Evolutionary conservation across 176 grass and related monocot species (phyloP), one percentile per base, ranked within the genome.

Genomic region (Neostapfia colusana): DNA sequence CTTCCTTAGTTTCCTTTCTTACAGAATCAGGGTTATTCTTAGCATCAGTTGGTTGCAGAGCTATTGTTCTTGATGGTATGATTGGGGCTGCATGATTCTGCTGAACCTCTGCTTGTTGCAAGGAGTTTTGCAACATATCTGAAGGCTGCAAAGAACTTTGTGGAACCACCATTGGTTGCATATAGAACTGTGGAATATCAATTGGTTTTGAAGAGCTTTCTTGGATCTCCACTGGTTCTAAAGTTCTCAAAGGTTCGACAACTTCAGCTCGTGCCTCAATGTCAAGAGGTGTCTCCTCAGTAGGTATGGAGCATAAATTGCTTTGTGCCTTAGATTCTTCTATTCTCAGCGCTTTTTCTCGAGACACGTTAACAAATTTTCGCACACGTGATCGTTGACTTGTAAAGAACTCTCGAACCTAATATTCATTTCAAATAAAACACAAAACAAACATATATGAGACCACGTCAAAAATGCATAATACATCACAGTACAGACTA

Each of bases 331-430:
- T 78, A 45, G 87, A 79, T 80, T 76, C 56, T 59, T 92, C 87
- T 64, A 82, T 39, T 80, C 67, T 90, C 59, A 82, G 45, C 14
- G 77, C 82, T 68, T 92, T 94, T 77, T 94, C 91, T 26, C 61
- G 83, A 69, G 95, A 94, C 65, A 95, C 65, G 42, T 65, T 85
- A 64, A 92, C 91, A 86, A 90, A 69, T 70, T 95, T 99, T 81
- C 91, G 82, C 79, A 99, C 91, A 83, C 85, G 86, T 15, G 91
- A 86, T 60, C 87, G 84, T 69, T 95, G 95, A 74, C 80, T 80
- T 73, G 85, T 82, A 86, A 99, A 99, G 78, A 90, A 99, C 66
- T 95, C 91, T 80, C 85, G 90, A 42, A 89, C 89, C 95, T 99
- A 63, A 48, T 31, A 65, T 37, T 48, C 55, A 53, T 71, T 27